Evolutionary conservation across 768 basidiomycete genomes (phyloP).

Genomic region (Dacryopinax primogenitus): DNA sequence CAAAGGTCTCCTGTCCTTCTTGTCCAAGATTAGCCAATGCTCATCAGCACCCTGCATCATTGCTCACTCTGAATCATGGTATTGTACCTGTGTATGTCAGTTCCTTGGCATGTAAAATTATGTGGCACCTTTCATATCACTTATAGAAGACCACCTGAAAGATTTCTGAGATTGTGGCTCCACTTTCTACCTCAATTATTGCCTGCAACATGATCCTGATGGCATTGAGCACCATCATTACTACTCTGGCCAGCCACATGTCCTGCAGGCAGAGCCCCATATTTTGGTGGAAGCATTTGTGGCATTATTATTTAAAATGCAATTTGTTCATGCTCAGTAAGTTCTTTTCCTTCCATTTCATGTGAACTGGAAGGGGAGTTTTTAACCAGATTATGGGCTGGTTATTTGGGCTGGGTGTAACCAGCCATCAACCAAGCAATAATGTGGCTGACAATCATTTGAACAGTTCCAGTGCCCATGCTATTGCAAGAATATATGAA

Average conservation of each 20-base stretch:
- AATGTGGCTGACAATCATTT: neutral
- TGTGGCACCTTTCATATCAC: neutral
- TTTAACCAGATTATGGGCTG: neutral
- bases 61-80: neutral
- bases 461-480: neutral
- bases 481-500: neutral
- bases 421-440: neutral
- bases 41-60: neutral
- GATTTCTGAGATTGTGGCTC: neutral
- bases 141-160: neutral
- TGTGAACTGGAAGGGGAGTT: neutral
- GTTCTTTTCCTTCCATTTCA: neutral
- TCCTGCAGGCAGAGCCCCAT: neutral
- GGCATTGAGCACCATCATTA: neutral
- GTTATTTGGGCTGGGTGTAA: neutral
- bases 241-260: neutral
- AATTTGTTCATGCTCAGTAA: neutral
- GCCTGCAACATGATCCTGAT: neutral
- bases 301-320: neutral
- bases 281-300: neutral
- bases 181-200: neutral
- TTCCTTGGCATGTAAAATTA: neutral
- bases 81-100: neutral
- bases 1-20: neutral
- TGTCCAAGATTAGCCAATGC: neutral